Evolutionary conservation across 768 basidiomycete species (phyloP), one percentile per base, ranked within the genome.

Genomic region (Tricholoma hemisulphureum): DNA sequence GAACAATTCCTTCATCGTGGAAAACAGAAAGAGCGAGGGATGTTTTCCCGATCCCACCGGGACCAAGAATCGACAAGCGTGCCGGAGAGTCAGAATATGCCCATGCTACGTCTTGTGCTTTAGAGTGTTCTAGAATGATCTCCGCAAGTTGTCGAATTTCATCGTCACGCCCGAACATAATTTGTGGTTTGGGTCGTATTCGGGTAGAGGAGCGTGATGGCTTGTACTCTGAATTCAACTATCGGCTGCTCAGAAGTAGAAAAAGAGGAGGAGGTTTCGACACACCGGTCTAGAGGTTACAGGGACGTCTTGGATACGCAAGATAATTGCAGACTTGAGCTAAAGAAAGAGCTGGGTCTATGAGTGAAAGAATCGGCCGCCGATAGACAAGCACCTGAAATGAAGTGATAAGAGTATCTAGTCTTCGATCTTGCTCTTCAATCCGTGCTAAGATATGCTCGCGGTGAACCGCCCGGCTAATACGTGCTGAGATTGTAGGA

Each of bases 31-130:
- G 59, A 9, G 69, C 69, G n/a, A 72, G 49, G 1, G 73, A 67
- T 0, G 73, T 75, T 54, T 73, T 75, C 0, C 73, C 72, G 11
- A 73, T 70, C 2, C 73, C 71, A 1, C 72, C 73, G 11, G 68
- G 57, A 5, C 73, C 73, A 5, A 75, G 55, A n/a, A 75, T 69
- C 5, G 63, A 67, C 8, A 71, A 29, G 18, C 59, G 61, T 11
- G 65, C 58, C 2, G 39, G 39, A 20, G 20, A 41, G 6, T 9
- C 39, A 9, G 18, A 41, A 10, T 21, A 7, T 21, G 18, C 20
- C 3, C 2, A 21, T 10, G 20, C 6, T 7, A 39, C 37, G 8
- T 39, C n/a, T 20, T 18, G 39, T 9, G 18, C 39, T 2, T 61
- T 59, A 31, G 21, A 31, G 10, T 35, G 14, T 14, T 59, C 48